Conservation (phyloP, 2,329 filamentous ascomycete species). For the Lasiodiplodia hormozganensis region DNA sequence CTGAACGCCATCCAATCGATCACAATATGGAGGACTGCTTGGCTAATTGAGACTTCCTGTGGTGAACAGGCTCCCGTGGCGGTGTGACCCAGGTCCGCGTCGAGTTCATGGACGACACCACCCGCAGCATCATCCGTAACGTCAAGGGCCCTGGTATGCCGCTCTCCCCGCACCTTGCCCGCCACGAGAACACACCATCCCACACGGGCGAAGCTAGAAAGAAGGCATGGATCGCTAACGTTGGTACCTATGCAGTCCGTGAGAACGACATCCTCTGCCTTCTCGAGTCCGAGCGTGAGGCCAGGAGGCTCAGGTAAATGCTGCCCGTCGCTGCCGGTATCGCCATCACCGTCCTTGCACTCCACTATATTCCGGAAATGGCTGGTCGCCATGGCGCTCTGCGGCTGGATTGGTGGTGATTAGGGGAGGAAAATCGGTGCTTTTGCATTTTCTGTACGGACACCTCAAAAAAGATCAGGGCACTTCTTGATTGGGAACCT, state of each 20-base stretch:
- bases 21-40: neutral
- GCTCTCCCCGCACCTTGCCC: neutral
- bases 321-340: neutral
- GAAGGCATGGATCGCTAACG: neutral
- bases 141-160: slow-evolving; percentile 98
- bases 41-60: slow-evolving; percentile 10
- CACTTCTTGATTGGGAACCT: slow-evolving; percentile 21
- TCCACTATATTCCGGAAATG: neutral
- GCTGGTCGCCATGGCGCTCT: slow-evolving; percentile 16
- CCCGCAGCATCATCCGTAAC: slow-evolving; percentile 99
- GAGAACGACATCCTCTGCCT: slow-evolving; percentile 98
- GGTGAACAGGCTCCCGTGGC: slow-evolving; percentile 84
- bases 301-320: slow-evolving; percentile 91
- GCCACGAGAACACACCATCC: neutral
- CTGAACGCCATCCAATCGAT: neutral
- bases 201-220: neutral
- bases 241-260: slow-evolving; percentile 54
- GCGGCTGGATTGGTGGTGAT: slow-evolving; percentile 14
- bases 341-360: neutral
- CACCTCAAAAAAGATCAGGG: slow-evolving; percentile 24
- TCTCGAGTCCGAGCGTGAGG: slow-evolving; percentile 99
- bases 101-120: slow-evolving; percentile 99
- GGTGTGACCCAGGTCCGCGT: slow-evolving; percentile 99
- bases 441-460: slow-evolving; percentile 23
- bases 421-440: neutral